Evolutionary conservation across 768 basidiomycete species (phyloP), one percentile per base, ranked within the genome.

Genomic region (Cantharellus anzutake): DNA sequence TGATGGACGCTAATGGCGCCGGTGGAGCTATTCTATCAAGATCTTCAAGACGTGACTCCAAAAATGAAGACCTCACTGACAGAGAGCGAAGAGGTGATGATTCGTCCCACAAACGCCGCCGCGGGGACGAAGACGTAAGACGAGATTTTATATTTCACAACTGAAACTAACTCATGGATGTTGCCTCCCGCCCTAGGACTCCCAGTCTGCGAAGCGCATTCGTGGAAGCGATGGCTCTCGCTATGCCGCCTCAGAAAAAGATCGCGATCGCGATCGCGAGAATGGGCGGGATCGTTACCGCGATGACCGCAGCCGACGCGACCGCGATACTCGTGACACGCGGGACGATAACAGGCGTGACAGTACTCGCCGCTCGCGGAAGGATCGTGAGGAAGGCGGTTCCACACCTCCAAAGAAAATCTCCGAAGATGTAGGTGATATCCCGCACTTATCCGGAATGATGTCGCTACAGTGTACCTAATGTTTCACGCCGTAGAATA

Each of bases 21-120:
- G 41, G 38, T 40, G 48, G 57, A 59, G 3, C 61, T 40, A 37
- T 11, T 41, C 59, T 40, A 42, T 39, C 53, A 60, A 3, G 61
- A 62, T 57, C 34, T 14, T 20, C n/a, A 37, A 14, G 56, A 29
- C 5, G 42, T 38, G 34, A 51, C 42, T 14, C 51, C 56, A 20
- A 40, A 37, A 60, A 61, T 29, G 60, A 61, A 35, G 61, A 62
- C 7, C 58, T 40, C 16, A 55, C 58, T 4, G 37, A 34, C 37
- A 38, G n/a, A 4, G 5, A 20, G 39, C 51, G 4, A 5, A 57
- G 14, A 20, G 37, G 5, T 5, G 60, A 63, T 14, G 61, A 63
- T 29, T 20, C 4, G 20, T 61, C 62, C 11, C 61, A 63, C 56
- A 63, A 63, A 42, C 62, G 62, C 37, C 60, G 62, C 29, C 42